phyloP scores from a whole-genome alignment of 805 yeast species.

The Maudiozyma serrabonitensis region DNA sequence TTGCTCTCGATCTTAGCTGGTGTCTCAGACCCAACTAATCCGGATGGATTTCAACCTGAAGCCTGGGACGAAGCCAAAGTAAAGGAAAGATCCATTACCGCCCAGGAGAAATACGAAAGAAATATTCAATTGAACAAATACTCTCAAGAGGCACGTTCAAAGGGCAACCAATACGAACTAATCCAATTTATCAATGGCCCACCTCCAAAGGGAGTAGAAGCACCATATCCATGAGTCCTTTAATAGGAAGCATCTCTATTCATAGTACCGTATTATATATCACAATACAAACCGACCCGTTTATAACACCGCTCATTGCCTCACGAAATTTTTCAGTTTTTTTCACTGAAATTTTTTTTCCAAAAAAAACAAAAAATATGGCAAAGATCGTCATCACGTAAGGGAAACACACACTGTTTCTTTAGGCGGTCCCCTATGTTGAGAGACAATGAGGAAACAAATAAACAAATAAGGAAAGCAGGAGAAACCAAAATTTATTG shows the following conservation, averaged over 20 bases:
- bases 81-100: conserved; percentile 10
- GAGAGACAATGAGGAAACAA: no score
- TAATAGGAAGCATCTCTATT: background rate
- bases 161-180: conserved; percentile 14
- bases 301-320: background rate
- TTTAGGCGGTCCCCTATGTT: no score
- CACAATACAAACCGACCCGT: background rate
- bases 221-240: background rate
- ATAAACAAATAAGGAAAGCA: no score
- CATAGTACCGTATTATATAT: background rate
- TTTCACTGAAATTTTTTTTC: no score
- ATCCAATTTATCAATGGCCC: background rate
- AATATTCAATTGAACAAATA: conserved; percentile 11
- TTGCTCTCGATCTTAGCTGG: conserved; percentile 12
- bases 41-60: conserved; percentile 17
- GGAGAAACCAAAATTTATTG: no score
- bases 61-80: conserved; percentile 16
- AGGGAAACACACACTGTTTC: no score
- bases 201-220: background rate
- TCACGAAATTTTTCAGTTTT: no score
- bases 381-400: no score
- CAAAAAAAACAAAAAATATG: no score
- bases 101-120: conserved; percentile 15
- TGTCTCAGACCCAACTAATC: conserved; percentile 6
- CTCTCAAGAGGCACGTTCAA: conserved; percentile 11